Conservation (phyloP, 495 filamentous ascomycete genomes). For the Aspergillus sparsus region DNA sequence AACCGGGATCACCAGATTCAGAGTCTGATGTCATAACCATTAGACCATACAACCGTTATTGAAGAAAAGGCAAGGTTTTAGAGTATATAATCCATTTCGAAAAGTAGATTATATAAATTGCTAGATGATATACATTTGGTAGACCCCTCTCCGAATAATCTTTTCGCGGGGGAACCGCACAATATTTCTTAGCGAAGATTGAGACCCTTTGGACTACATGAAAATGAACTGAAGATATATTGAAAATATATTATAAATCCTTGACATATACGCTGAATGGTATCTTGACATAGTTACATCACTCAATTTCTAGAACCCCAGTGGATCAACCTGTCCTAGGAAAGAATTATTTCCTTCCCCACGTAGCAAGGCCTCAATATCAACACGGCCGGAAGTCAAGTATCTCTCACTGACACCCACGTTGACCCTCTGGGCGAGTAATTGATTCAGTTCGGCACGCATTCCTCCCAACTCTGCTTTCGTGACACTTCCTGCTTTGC, state of each 20-base stretch:
- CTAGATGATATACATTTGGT: too few relatives aligned
- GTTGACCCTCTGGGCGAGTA: conserved; percentile 79
- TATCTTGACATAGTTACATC: conserved; percentile 13
- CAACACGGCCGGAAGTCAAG: conserved; percentile 74
- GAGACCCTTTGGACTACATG: too few relatives aligned
- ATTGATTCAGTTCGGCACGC: conserved; percentile 43
- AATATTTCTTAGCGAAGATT: too few relatives aligned
- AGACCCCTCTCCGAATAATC: too few relatives aligned
- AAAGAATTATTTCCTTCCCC: conserved; percentile 59
- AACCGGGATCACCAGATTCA: conserved; percentile 21
- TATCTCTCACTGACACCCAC: conserved; percentile 90
- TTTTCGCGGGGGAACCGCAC: too few relatives aligned
- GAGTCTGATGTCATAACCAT: conserved; percentile 8
- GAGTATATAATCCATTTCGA: too few relatives aligned
- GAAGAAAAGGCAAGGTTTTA: too few relatives aligned
- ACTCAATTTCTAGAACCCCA: conserved; percentile 41
- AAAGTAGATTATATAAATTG: too few relatives aligned
- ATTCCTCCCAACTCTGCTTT: conserved; percentile 66
- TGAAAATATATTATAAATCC: not conserved
- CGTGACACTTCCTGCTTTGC: conserved; percentile 63
- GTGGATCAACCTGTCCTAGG: conserved; percentile 59
- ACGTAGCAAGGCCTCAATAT: conserved; percentile 77
- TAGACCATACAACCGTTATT: not conserved
- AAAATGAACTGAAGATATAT: too few relatives aligned
- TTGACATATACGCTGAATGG: conserved; percentile 14